These are phyloP conservation scores for Aspergillus kassunensis DNA, from an alignment of 495 filamentous ascomycete genomes.

Conservation along the genomic window DNA sequence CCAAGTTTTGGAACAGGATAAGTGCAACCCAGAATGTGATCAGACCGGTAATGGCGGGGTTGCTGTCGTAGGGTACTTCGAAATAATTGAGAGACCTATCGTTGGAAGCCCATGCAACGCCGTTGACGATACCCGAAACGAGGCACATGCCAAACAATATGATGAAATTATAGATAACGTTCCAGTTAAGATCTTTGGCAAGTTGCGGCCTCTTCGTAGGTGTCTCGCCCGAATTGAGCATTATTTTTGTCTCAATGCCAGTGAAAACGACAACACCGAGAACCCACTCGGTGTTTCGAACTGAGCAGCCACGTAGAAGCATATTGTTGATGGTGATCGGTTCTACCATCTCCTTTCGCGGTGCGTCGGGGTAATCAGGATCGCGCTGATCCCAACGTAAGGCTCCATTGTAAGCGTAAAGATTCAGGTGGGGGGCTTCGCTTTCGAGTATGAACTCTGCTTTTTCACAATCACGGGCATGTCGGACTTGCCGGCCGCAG, in stretches of 20 bases:
- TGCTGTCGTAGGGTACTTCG: conserved; percentile 80
- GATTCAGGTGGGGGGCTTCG: conserved; percentile 85
- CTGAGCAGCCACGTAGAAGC: conserved; percentile 84
- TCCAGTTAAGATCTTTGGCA: conserved; percentile 90
- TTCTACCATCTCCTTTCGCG: conserved; percentile 77
- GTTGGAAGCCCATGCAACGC: conserved; percentile 69
- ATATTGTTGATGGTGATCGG: conserved; percentile 93
- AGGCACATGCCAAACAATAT: conserved; percentile 90
- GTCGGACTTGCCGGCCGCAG: conserved; percentile 76
- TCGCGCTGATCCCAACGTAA: conserved; percentile 81
- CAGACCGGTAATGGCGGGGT: conserved; percentile 75
- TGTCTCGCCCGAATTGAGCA: conserved; percentile 98
- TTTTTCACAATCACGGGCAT: conserved; percentile 87
- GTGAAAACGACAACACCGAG: conserved; percentile 96
- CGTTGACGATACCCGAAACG: conserved; percentile 78
- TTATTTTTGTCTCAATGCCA: conserved; percentile 96
- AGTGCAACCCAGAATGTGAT: conserved; percentile 94
- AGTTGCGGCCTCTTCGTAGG: conserved; percentile 91
- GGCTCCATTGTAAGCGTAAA: conserved; percentile 89
- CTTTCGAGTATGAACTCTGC: conserved; percentile 86
- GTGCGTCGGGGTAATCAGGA: conserved; percentile 52
- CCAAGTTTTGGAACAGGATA: conserved; percentile 96
- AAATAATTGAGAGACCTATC: conserved; percentile 77
- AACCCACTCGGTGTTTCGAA: conserved; percentile 96
- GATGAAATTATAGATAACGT: conserved; percentile 94